A percentile compares a stretch with the other conserved stretches of the same genome.
These are phyloP conservation scores for Cercospora janseana DNA, from an alignment of 2,329 filamentous ascomycete species.

Conservation along the genomic window DNA sequence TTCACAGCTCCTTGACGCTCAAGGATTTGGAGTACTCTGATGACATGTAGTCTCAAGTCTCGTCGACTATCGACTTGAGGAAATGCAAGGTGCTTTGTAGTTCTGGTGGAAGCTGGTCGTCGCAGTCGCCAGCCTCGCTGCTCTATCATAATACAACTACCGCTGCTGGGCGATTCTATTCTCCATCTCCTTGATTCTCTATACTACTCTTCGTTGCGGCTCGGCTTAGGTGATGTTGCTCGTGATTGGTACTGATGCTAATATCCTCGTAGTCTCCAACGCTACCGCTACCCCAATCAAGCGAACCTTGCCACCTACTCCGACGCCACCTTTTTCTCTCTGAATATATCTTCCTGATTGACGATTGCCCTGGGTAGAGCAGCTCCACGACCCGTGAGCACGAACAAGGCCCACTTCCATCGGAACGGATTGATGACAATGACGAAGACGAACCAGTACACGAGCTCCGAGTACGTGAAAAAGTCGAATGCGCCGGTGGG, in stretches of 20 bases:
- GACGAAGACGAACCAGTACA: constrained; percentile 84
- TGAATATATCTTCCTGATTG: constrained; percentile 60
- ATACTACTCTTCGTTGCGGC: no score
- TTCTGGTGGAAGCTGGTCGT: background rate
- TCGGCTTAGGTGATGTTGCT: no score
- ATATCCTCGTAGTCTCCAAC: no score
- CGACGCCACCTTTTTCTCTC: constrained; percentile 47
- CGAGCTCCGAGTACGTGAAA: constrained; percentile 79
- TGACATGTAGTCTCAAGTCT: background rate
- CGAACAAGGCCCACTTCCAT: constrained; percentile 87
- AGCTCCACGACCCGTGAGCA: constrained; percentile 72
- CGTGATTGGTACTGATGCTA: no score
- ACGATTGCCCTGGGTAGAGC: constrained; percentile 66
- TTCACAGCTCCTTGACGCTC: constrained; percentile 49
- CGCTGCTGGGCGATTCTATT: background rate
- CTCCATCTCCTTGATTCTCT: background rate
- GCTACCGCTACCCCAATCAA: no score
- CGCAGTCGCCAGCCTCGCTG: background rate
- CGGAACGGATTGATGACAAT: constrained; percentile 78
- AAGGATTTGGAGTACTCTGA: constrained; percentile 20
- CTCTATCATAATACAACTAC: background rate
- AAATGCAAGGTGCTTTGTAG: background rate
- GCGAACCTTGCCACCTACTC: no score
- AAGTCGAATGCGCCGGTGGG: constrained; percentile 81
- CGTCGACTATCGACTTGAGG: background rate